Base-by-base conservation (phyloP, 2,329 filamentous ascomycete species). In the Stromatinia cepivora region DNA sequence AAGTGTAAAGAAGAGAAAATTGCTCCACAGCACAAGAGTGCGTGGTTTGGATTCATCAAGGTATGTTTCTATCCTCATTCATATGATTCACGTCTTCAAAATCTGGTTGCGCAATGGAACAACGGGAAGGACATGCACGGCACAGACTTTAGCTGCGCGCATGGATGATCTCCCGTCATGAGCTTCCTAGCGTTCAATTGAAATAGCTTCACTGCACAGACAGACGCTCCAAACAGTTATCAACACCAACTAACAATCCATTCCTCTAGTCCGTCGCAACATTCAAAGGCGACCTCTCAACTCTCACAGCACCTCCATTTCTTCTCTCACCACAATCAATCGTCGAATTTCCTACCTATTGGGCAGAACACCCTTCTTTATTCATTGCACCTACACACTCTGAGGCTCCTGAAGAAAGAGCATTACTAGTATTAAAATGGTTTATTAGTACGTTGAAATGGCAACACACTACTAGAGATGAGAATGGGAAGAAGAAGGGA, bases 371-470 rank as follows among this genome's bases (percentile, higher is more conserved):
- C 76, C 92, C 92, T 6, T 80, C 83, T 28, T 81, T 97, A 70
- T 90, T 98, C 75, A 87, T 93, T 70, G 93, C 94, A 17, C 92
- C 94, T 1, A 91, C 93, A 66, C 84, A 85, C 70, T 93, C 97
- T 79, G 76, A 88, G 63, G 91, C 96, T 79, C 87, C 93, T 0
- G 88, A 90, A 75, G 67, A 69, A 39, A 66, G 72, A 25, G 62
- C 69, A 4, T 48, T 73, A 11, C 13, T 67, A 11, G 71, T 73
- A 3, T 50, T 73, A 0, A 69, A 94, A 81, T 98, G 94, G 94
- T 98, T 97, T 82, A 82, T 98, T 65, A 94, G 90, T 77, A 97
- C 94, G 3, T 85, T 98, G 67, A 96, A 94, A 82, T 92, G 96
- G 80, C 93, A 97, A 79, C 88, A 89, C 75, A 87, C 85, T 72